Conservation (phyloP, 768 basidiomycete species). For the Psilocybe cubensis region DNA sequence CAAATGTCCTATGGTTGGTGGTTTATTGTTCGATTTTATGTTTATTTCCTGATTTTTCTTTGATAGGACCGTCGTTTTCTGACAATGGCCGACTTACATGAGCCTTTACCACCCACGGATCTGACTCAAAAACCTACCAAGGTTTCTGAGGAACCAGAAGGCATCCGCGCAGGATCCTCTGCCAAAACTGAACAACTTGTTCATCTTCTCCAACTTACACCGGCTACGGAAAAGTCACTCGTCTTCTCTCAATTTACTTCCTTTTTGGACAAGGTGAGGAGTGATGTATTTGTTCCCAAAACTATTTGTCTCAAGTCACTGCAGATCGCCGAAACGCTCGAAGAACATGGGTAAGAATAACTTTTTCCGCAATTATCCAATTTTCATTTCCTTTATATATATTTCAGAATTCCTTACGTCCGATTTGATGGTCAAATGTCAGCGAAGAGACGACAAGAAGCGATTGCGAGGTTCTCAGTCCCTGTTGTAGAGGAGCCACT, state of each 20-base stretch:
- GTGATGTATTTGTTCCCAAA: not conserved
- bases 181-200: slow-evolving; percentile 87
- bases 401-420: slow-evolving; percentile 67
- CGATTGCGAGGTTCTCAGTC: slow-evolving; percentile 73
- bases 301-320: not conserved
- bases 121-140: slow-evolving; percentile 60
- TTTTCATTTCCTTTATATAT: slow-evolving; percentile 2
- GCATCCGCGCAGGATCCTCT: slow-evolving; percentile 60
- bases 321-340: slow-evolving; percentile 74
- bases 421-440: slow-evolving; percentile 89
- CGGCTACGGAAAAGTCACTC: slow-evolving; percentile 73
- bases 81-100: slow-evolving; percentile 56
- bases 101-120: slow-evolving; percentile 68
- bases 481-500: slow-evolving; percentile 47
- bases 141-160: slow-evolving; percentile 41
- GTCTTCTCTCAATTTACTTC: slow-evolving; percentile 92
- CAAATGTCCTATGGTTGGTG: slow-evolving; percentile 79
- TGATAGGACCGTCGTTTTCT: slow-evolving; percentile 72
- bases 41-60: slow-evolving; percentile 9
- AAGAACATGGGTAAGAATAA: slow-evolving; percentile 58
- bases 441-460: slow-evolving; percentile 77
- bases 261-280: slow-evolving; percentile 74
- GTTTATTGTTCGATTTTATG: not conserved
- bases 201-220: slow-evolving; percentile 70
- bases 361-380: not conserved